Evolutionary conservation across 2,329 filamentous ascomycete species (phyloP).

Genomic region (Allantophomopsis lycopodina): DNA sequence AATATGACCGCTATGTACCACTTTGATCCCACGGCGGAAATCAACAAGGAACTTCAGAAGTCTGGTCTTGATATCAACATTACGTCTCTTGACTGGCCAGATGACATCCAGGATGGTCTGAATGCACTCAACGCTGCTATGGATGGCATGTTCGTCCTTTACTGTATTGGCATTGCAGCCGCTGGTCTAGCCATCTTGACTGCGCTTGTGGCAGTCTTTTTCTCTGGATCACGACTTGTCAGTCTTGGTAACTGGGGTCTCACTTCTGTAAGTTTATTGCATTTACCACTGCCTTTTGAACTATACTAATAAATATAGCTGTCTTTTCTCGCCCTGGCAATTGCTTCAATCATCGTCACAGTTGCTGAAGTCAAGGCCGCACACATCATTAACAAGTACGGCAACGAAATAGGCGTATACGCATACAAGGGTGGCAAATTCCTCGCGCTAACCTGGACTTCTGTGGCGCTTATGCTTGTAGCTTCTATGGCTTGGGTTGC

Average conservation of each 20-base stretch:
- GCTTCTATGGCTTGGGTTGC: constrained; percentile 15
- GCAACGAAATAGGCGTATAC: constrained; percentile 16
- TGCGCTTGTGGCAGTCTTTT: constrained; percentile 28
- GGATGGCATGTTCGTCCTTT: constrained; percentile 41
- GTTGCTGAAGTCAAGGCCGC: constrained; percentile 41
- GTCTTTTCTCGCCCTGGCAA: constrained; percentile 44
- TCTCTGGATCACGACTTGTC: constrained; percentile 24
- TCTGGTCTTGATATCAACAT: constrained; percentile 28
- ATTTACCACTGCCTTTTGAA: not conserved
- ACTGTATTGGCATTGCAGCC: constrained; percentile 39
- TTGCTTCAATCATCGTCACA: constrained; percentile 61
- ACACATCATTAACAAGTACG: constrained; percentile 27
- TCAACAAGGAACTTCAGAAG: constrained; percentile 32
- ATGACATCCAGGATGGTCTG: constrained; percentile 37
- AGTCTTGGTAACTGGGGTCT: constrained; percentile 34
- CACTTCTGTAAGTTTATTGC: constrained; percentile 13
- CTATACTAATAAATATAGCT: not conserved
- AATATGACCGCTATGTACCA: constrained; percentile 34
- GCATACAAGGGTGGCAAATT: constrained; percentile 35
- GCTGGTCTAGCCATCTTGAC: constrained; percentile 33
- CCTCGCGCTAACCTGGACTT: constrained; percentile 44
- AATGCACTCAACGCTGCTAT: constrained; percentile 31
- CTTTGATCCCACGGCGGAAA: constrained; percentile 36
- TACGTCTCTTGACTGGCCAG: constrained; percentile 38
- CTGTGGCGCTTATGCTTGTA: constrained; percentile 28